Base-by-base conservation (phyloP, 176 grass and related monocot species). In the Oryza officinalis region DNA sequence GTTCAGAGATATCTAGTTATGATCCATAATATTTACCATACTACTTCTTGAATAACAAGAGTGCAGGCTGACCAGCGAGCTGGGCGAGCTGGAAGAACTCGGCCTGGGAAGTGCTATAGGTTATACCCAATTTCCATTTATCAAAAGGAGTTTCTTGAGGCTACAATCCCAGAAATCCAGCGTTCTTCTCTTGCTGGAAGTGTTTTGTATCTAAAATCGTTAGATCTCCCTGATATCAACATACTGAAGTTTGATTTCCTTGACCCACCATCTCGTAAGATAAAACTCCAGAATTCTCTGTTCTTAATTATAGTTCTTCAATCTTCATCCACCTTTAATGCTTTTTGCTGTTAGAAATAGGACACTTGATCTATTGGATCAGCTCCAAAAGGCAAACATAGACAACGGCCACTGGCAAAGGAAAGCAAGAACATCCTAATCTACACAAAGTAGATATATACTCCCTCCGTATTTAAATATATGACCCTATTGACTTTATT, bases 181-280 rank as follows among this genome's bases (percentile, higher is more conserved):
- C 86, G 95, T 25, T 90, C 95, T 67, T 93, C 92, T 88, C 92
- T 98, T 84, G 92, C 95, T 69, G 90, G 92, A 84, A 93, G 86
- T 75, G 92, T 98, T 82, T 77, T 98, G 13, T 83, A 98, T 75
- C 76, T 98, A 79, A 98, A 94, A 89, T 98, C 95, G 1, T 68
- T 94, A 86, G 88, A 94, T 88, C 88, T 98, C 79, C 85, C 89
- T 35, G 95, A 98, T 38, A 98, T 98, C 27, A 81, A 98, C 88
- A 93, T 98, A 44, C 76, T 98, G 75, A 91, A 91, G 83, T 98
- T 98, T 86, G 95, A 94, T 94, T 98, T 98, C 69, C 92, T 98
- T 52, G 95, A 98, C 89, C 88, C 95, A 40, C 92, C 95, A 84
- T 98, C 95, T 88, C 95, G 95, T 98, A 98, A 94, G 94, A 87